Evolutionary conservation across 148 eudicot species (phyloP).

Genomic region (Vaccinium corymbosum): DNA sequence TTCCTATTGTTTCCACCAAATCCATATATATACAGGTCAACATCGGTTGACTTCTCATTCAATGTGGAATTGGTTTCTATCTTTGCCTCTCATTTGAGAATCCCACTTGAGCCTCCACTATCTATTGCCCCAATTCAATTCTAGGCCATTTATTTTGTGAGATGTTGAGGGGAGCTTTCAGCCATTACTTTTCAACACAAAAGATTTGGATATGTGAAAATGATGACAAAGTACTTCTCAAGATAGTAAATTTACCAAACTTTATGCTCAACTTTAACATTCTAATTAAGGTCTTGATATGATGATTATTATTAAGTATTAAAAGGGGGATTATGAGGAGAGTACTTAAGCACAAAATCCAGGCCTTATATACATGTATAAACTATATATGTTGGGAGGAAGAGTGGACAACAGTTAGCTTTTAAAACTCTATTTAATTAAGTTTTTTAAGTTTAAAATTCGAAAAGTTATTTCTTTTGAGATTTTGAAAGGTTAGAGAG

Average conservation of each 20-base stretch:
- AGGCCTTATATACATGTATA: background rate
- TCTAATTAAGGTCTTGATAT: background rate
- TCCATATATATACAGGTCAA: background rate
- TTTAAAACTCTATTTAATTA: constrained; percentile 1
- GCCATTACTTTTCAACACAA: background rate
- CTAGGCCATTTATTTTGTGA: background rate
- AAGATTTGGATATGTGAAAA: constrained; percentile 4
- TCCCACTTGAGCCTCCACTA: constrained; percentile 6
- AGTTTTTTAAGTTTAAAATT: background rate
- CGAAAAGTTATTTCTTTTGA: background rate
- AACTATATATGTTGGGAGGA: background rate
- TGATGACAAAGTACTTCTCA: background rate
- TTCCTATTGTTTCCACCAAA: background rate
- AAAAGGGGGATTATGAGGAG: constrained; percentile 11
- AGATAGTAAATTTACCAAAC: background rate
- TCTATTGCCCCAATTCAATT: constrained; percentile 2
- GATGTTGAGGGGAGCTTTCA: background rate
- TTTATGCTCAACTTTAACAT: background rate
- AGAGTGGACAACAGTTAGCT: background rate
- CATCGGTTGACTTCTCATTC: constrained; percentile 4
- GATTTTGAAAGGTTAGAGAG: background rate
- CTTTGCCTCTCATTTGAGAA: constrained; percentile 9
- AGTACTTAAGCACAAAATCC: constrained; percentile 1
- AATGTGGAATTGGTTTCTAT: background rate
- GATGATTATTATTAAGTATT: background rate